phyloP scores from a whole-genome alignment of 2,329 filamentous ascomycete genomes.

The Phyllosticta capitalensis region DNA sequence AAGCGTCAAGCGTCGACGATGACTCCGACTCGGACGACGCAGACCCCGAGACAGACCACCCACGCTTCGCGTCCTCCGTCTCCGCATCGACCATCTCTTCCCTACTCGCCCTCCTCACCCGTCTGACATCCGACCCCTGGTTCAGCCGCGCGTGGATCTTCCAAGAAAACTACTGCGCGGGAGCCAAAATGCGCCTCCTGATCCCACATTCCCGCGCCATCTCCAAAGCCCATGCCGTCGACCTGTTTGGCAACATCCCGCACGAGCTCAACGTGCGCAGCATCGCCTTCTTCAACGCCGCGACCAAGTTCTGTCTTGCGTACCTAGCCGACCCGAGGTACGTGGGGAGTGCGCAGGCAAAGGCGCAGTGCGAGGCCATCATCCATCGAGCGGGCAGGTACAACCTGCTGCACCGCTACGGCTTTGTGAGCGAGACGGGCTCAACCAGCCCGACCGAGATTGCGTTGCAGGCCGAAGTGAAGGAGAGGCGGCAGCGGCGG shows the following conservation, averaged over 20 bases:
- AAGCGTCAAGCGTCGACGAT: no score
- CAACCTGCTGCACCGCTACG: constrained; percentile 4
- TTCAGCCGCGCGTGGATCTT: constrained; percentile 13
- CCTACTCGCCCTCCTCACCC: neutral
- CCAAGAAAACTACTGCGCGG: constrained; percentile 12
- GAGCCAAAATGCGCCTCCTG: constrained; percentile 8
- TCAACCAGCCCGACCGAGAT: neutral
- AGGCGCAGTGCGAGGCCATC: neutral
- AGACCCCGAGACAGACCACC: neutral
- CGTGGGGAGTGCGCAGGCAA: neutral
- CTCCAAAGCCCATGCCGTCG: neutral
- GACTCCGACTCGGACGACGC: no score
- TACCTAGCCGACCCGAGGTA: neutral
- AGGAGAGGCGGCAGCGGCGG: neutral
- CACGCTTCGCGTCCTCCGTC: neutral
- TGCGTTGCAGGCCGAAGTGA: neutral
- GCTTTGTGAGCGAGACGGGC: neutral
- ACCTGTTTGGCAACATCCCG: neutral
- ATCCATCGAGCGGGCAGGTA: neutral
- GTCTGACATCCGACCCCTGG: constrained; percentile 11
- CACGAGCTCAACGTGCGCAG: constrained; percentile 6
- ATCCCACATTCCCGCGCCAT: neutral
- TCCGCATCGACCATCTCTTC: neutral
- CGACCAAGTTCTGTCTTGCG: constrained; percentile 7
- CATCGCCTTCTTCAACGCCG: constrained; percentile 9